phyloP scores from a whole-genome alignment of 2,329 filamentous ascomycete genomes.

The Xylariaceae sp. region DNA sequence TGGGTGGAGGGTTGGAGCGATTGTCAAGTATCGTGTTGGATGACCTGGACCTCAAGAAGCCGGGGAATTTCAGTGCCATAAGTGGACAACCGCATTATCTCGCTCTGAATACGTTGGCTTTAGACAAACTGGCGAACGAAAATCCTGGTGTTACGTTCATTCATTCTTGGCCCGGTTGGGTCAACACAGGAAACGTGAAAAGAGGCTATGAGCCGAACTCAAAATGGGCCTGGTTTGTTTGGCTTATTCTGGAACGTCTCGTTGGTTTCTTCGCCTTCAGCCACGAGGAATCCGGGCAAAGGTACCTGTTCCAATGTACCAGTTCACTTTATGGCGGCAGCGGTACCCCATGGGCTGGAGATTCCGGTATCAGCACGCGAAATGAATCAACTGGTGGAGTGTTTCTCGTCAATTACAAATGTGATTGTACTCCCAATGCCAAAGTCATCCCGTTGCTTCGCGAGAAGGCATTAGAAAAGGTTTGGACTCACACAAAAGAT shows the following conservation, averaged over 20 bases:
- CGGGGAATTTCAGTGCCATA: constrained; percentile 27
- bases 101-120: constrained; percentile 28
- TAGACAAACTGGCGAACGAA: constrained; percentile 7
- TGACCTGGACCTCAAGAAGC: constrained; percentile 33
- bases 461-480: constrained; percentile 25
- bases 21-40: constrained; percentile 25
- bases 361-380: constrained; percentile 28
- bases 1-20: constrained; percentile 32
- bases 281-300: constrained; percentile 32
- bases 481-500: constrained; percentile 34
- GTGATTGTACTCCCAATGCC: constrained; percentile 30
- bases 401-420: constrained; percentile 33
- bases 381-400: constrained; percentile 26
- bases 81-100: constrained; percentile 31
- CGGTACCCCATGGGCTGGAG: constrained; percentile 31
- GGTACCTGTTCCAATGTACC: constrained; percentile 33
- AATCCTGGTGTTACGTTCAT: constrained; percentile 11
- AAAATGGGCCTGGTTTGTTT: constrained; percentile 27
- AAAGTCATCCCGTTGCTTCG: constrained; percentile 28
- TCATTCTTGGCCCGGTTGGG: constrained; percentile 33
- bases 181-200: constrained; percentile 33
- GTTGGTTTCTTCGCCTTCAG: constrained; percentile 26
- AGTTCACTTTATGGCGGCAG: constrained; percentile 34
- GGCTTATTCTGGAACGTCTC: constrained; percentile 31
- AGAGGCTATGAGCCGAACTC: constrained; percentile 27